Evolutionary conservation across 495 filamentous ascomycete species (phyloP), one percentile per base, ranked within the genome.

Genomic region (Glarea lozoyensis): DNA sequence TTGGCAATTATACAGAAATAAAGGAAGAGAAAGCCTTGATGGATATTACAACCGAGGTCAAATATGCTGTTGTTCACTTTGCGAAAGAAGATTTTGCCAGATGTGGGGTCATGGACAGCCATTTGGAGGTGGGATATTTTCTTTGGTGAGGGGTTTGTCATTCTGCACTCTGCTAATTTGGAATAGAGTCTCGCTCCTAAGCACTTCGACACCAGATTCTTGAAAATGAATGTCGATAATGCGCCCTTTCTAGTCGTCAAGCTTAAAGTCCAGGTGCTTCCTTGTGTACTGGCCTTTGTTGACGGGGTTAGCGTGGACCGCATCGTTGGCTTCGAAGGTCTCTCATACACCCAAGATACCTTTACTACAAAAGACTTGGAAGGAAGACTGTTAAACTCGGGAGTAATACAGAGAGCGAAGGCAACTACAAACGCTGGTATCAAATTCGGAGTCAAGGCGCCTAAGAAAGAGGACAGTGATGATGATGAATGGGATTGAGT

Each of bases 201-300:
- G 34, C 83, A 89, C 58, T 71, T 78, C 40, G 81, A 85, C 50
- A 79, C 83, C 2, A 66, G 79, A 10, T 82, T 88, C 53, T 64
- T 83, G 17, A 67, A 69, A 6, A 80, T 86, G 13, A 75, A 82
- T 51, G 84, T 88, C 33, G 78, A 79, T 25, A 77, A 84, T 39
- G 81, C 79, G 30, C 79, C 83, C 0, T 89, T 87, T 43, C 58
- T 89, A 16, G 80, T 84, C 10, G 73, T 76, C 48, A 84, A 79
- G 44, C 55, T 89, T 35, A 78, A 76, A 35, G 70, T 89, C 7
- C 63, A 78, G 45, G 78, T 88, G 1, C 56, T 89, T 30, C 84
- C 84, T 0, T 89, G 84, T 52, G 79, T 89, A 40, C 73, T 89
- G 49, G 76, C 74, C 17, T 88, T 88, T 49, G 63, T 79, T 37